Evolutionary conservation across 257 asterid species (phyloP).

Genomic region (Ilex aquifolium): DNA sequence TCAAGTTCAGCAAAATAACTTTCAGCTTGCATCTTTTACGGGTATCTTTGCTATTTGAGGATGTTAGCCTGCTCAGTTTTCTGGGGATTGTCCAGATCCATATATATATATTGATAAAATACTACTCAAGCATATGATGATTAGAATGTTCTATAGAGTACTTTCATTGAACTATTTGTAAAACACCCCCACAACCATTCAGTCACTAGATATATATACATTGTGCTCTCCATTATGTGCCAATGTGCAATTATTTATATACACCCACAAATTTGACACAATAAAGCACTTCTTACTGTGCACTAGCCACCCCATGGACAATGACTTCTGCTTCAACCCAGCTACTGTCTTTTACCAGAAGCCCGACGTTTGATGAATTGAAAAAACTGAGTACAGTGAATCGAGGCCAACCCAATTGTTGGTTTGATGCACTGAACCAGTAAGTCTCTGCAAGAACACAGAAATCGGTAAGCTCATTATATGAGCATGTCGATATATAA

Average conservation of each 20-base stretch:
- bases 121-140: too few species aligned
- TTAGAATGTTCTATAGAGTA: too few species aligned
- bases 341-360: slow-evolving; percentile 37
- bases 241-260: not conserved
- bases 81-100: too few species aligned
- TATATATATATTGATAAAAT: too few species aligned
- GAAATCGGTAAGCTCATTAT: not conserved
- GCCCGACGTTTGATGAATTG: slow-evolving; percentile 21
- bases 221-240: not conserved
- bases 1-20: too few species aligned
- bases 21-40: too few species aligned
- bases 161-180: not conserved
- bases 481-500: not conserved
- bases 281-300: slow-evolving; percentile 3
- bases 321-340: slow-evolving; percentile 54
- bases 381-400: slow-evolving; percentile 38
- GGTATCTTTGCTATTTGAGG: too few species aligned
- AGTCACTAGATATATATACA: not conserved
- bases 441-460: slow-evolving; percentile 41
- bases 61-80: too few species aligned
- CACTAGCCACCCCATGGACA: slow-evolving; percentile 41
- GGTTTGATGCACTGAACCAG: slow-evolving; percentile 49
- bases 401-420: slow-evolving; percentile 50
- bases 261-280: not conserved
- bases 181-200: not conserved